Percentiles rank a stretch among this genome's conserved stretches.
These are phyloP conservation scores for Cystobasidium sp. DNA, from an alignment of 1,284 basidiomycete genomes.

Conservation along the genomic window DNA sequence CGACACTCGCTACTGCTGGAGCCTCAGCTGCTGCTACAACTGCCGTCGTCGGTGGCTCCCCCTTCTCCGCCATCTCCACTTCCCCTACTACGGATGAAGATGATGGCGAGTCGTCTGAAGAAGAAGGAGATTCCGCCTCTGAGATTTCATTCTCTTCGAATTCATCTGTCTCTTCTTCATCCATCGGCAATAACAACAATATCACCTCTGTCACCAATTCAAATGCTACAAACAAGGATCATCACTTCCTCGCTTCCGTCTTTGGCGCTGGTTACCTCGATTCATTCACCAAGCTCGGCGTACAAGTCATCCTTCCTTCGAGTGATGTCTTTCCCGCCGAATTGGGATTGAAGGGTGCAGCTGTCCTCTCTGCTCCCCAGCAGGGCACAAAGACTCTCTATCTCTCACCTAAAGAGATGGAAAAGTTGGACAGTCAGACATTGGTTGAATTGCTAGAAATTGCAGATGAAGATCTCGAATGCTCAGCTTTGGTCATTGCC, in stretches of 20 bases:
- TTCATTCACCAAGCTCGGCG: constrained; percentile 32
- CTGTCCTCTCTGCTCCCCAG: constrained; percentile 20
- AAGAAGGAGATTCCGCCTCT: constrained; percentile 20
- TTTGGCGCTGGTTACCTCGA: constrained; percentile 32
- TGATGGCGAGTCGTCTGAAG: constrained; percentile 19
- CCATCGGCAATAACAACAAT: background rate
- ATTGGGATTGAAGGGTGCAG: constrained; percentile 19
- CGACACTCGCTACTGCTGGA: constrained; percentile 14
- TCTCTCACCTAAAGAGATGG: constrained; percentile 28
- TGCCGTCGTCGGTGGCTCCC: constrained; percentile 21
- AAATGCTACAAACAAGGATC: constrained; percentile 9
- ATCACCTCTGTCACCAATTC: background rate
- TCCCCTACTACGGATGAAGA: constrained; percentile 28
- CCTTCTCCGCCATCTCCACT: constrained; percentile 33
- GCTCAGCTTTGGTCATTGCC: constrained; percentile 42
- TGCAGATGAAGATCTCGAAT: constrained; percentile 46
- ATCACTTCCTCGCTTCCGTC: constrained; percentile 27
- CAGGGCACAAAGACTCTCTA: constrained; percentile 38
- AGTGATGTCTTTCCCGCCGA: constrained; percentile 22
- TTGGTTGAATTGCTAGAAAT: constrained; percentile 42
- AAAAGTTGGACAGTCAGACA: constrained; percentile 40
- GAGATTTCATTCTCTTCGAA: constrained; percentile 34
- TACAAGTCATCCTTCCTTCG: constrained; percentile 22
- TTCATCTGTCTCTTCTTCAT: constrained; percentile 22
- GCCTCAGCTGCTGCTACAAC: background rate